Evolutionary conservation across 345 rosid species (phyloP), one percentile per base, ranked within the genome.

Genomic region (Pistacia vera): DNA sequence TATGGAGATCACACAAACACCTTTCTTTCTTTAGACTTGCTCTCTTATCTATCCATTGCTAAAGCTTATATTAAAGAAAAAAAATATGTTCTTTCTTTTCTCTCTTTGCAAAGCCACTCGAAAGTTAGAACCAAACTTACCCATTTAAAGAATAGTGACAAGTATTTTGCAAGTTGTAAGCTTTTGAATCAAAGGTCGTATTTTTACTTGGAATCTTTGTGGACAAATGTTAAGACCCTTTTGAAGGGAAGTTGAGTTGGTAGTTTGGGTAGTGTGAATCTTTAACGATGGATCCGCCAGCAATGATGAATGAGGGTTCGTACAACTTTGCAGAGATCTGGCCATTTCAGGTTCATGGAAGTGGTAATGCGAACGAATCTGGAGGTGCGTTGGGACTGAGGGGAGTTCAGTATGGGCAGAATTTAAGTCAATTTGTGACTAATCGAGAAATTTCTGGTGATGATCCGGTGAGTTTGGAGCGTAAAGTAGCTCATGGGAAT

Each of bases 261-360:
- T 61, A 18, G 72, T 69, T 17, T 67, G 41, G 2, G n/a, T 22
- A 16, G 25, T 8, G 59, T 18, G 25, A 30, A 10, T 68, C 2
- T 16, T 52, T 8, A 55, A 38, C 46, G 25, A 91, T 93, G 98
- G 98, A 91, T 91, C 92, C 95, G 55, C 88, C 89, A 2, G 88
- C 83, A 68, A 83, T 89, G 88, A 86, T 89, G 81, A 87, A 82
- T 71, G 90, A 83, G 74, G 89, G 84, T 63, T 75, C 87, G 36
- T 89, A 78, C 77, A 85, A 80, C 76, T 75, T 89, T 66, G 71
- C 90, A 49, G 98, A 92, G 96, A 88, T 92, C 93, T 94, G 94
- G 98, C 94, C 79, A 82, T 87, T 86, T 74, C 88, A 92, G 75
- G 57, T 88, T 44, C 87, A 79, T 77, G 90, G 86, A 44, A 81